Conservation (phyloP, 306 rosid species). For the Prosopis cineraria region DNA sequence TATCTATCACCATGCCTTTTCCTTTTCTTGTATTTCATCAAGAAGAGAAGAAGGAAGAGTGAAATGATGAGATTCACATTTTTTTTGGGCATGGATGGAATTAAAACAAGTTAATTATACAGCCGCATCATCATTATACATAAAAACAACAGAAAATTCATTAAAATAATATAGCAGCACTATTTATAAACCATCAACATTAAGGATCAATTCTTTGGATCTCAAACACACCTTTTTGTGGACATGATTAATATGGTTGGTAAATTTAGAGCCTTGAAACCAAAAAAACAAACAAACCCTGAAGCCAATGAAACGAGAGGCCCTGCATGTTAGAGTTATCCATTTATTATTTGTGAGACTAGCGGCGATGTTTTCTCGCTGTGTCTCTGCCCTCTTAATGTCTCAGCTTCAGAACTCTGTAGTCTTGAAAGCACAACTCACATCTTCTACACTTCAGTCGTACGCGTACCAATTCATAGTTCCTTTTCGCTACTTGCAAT, state of each 20-base stretch:
- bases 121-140: no score
- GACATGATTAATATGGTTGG: no score
- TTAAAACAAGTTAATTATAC: no score
- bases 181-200: no score
- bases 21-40: background rate
- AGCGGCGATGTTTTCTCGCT: slow-evolving; percentile 10
- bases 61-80: background rate
- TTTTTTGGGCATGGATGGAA: background rate
- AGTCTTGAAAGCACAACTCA: background rate
- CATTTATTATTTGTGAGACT: background rate
- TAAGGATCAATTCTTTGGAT: no score
- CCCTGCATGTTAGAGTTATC: background rate
- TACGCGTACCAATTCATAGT: background rate
- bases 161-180: no score
- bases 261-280: no score
- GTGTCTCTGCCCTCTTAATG: background rate
- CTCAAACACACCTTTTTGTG: no score
- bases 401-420: background rate
- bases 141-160: no score
- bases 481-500: background rate
- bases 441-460: no score
- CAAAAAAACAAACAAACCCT: background rate
- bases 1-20: background rate
- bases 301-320: background rate
- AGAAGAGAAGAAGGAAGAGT: background rate